phyloP scores from a whole-genome alignment of 2,329 filamentous ascomycete genomes.

The Neopestalotiopsis sp. region DNA sequence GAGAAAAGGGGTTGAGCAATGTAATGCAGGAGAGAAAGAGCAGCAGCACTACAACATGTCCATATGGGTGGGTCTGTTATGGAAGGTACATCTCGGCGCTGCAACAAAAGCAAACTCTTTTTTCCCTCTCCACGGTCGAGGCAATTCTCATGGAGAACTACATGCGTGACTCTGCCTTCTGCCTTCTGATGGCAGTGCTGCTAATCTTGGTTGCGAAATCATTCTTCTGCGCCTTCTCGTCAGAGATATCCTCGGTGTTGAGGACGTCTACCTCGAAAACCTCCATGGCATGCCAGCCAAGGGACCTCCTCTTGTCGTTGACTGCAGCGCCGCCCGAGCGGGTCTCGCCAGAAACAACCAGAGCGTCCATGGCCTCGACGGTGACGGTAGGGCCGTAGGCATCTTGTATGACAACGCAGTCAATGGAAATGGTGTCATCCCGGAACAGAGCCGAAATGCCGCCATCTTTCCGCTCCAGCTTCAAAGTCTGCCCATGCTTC shows the following conservation, averaged over 20 bases:
- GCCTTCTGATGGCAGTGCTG: constrained; percentile 80
- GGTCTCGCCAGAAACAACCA: constrained; percentile 90
- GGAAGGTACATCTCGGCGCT: neutral
- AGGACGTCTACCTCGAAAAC: constrained; percentile 92
- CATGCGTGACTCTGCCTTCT: constrained; percentile 41
- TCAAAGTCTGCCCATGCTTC: constrained; percentile 46
- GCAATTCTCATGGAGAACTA: neutral
- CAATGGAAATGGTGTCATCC: constrained; percentile 66
- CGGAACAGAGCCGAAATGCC: constrained; percentile 64
- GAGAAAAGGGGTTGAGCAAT: neutral
- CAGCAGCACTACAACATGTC: neutral
- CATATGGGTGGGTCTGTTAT: neutral
- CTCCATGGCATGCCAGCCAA: constrained; percentile 77
- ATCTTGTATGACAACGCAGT: constrained; percentile 86
- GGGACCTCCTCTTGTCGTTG: constrained; percentile 79
- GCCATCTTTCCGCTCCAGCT: constrained; percentile 40
- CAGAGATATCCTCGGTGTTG: constrained; percentile 66
- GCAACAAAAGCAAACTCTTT: neutral
- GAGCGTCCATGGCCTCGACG: constrained; percentile 75
- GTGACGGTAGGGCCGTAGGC: constrained; percentile 90
- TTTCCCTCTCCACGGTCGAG: too few relatives aligned
- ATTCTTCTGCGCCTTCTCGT: constrained; percentile 49
- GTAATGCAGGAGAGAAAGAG: neutral
- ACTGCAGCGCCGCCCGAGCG: constrained; percentile 82
- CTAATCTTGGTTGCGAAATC: constrained; percentile 86